These are phyloP conservation scores for Sporothrix schenckii DNA, from an alignment of 2,329 filamentous ascomycete genomes.

Conservation along the genomic window DNA sequence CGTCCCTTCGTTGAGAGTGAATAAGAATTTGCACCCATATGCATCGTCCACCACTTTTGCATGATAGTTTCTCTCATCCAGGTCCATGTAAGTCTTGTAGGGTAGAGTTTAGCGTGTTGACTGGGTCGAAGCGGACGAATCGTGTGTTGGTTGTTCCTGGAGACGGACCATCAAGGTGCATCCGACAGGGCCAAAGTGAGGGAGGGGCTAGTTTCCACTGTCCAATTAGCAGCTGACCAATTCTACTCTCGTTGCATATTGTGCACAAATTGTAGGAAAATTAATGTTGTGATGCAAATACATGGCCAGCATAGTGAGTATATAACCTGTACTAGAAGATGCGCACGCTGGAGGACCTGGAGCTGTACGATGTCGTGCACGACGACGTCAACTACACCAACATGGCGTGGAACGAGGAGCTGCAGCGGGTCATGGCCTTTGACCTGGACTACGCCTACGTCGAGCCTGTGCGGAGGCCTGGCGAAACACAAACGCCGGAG, in stretches of 20 bases:
- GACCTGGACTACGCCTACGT: slow-evolving; percentile 26
- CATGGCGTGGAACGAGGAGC: slow-evolving; percentile 30
- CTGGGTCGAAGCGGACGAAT: not conserved
- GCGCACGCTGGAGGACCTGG: slow-evolving; percentile 22
- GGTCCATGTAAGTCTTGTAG: not conserved
- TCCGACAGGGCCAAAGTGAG: not conserved
- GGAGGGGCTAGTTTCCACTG: too few relatives aligned
- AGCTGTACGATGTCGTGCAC: slow-evolving; percentile 22
- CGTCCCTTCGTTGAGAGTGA: not conserved
- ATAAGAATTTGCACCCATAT: not conserved
- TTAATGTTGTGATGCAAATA: too few relatives aligned
- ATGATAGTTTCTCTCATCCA: not conserved
- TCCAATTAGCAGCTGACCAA: not conserved
- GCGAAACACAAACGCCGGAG: not conserved
- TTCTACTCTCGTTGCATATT: not conserved
- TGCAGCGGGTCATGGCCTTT: slow-evolving; percentile 28
- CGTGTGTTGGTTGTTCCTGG: slow-evolving; percentile 9
- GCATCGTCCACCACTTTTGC: not conserved
- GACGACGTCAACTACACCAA: slow-evolving; percentile 24
- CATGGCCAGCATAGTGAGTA: too few relatives aligned
- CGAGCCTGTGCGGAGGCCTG: not conserved
- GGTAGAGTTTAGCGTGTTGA: slow-evolving; percentile 2
- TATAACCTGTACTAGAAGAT: too few relatives aligned
- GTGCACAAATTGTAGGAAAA: not conserved
- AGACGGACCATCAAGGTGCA: slow-evolving; percentile 21